phyloP scores from a whole-genome alignment of 2,329 filamentous ascomycete genomes.

The Aureobasidium sp. region DNA sequence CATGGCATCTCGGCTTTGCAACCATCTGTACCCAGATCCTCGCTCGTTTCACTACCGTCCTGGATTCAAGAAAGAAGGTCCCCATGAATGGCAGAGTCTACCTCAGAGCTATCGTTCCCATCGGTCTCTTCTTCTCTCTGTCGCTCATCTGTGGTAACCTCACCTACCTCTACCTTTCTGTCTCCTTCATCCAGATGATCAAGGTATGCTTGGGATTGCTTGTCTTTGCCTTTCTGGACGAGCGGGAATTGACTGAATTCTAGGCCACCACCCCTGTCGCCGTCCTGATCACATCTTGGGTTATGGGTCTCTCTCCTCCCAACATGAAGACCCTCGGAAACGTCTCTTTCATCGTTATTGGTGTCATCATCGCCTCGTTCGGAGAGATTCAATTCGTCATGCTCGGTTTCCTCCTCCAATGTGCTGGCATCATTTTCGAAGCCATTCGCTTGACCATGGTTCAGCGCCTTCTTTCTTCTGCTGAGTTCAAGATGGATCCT shows the following conservation, averaged over 20 bases:
- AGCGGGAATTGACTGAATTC: slow-evolving; percentile 6
- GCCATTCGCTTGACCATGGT: slow-evolving; percentile 78
- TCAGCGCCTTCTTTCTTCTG: slow-evolving; percentile 69
- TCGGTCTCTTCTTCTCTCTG: slow-evolving; percentile 91
- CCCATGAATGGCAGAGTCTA: slow-evolving; percentile 97
- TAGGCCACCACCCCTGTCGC: slow-evolving; percentile 92
- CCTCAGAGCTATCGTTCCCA: slow-evolving; percentile 85
- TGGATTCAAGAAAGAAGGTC: slow-evolving; percentile 90
- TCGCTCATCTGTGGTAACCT: slow-evolving; percentile 94
- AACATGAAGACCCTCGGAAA: slow-evolving; percentile 85
- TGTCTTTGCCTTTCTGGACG: slow-evolving; percentile 10
- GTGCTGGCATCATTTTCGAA: slow-evolving; percentile 71
- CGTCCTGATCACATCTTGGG: slow-evolving; percentile 83
- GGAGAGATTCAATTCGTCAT: slow-evolving; percentile 92
- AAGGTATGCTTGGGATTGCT: slow-evolving; percentile 52
- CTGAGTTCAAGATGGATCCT: slow-evolving; percentile 88
- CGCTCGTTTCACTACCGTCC: slow-evolving; percentile 77
- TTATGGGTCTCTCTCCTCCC: slow-evolving; percentile 71
- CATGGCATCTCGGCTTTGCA: slow-evolving; percentile 91
- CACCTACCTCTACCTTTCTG: slow-evolving; percentile 89
- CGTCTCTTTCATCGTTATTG: slow-evolving; percentile 87
- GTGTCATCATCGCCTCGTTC: slow-evolving; percentile 87
- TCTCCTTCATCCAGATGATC: slow-evolving; percentile 98
- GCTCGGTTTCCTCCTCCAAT: slow-evolving; percentile 70
- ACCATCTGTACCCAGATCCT: slow-evolving; percentile 91